Evolutionary conservation across 140 eudicot genomes (phyloP).

Genomic region (Anethum foeniculum): DNA sequence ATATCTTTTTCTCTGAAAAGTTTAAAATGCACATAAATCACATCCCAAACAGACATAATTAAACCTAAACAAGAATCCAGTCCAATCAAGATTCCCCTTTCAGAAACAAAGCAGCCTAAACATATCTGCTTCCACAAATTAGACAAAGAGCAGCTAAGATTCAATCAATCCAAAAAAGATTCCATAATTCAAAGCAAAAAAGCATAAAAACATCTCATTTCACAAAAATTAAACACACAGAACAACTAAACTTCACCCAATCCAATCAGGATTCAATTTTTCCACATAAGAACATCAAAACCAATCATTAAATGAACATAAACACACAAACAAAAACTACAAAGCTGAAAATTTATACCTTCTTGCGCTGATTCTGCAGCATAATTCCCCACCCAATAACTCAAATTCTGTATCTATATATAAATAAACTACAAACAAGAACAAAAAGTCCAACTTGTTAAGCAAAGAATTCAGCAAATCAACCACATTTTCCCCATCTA

Average conservation of each 20-base stretch:
- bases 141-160: not conserved
- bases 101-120: not conserved
- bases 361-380: slow-evolving; percentile 70
- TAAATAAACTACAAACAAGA: not conserved
- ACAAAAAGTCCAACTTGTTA: not conserved
- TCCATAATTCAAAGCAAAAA: not conserved
- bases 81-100: not conserved
- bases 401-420: not conserved
- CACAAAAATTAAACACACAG: not conserved
- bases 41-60: not conserved
- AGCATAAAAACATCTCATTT: not conserved
- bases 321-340: not conserved
- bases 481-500: slow-evolving; percentile 51
- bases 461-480: slow-evolving; percentile 16
- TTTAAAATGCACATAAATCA: not conserved
- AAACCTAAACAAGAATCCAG: not conserved
- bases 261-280: not conserved
- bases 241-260: not conserved
- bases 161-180: not conserved
- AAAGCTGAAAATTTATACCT: slow-evolving; percentile 32
- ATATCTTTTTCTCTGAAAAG: not conserved
- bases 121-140: not conserved
- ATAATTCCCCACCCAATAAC: slow-evolving; percentile 24
- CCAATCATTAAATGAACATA: not conserved
- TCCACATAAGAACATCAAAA: not conserved